These are phyloP conservation scores for Daldinia childiae DNA, from an alignment of 495 filamentous ascomycete genomes.

Conservation along the genomic window DNA sequence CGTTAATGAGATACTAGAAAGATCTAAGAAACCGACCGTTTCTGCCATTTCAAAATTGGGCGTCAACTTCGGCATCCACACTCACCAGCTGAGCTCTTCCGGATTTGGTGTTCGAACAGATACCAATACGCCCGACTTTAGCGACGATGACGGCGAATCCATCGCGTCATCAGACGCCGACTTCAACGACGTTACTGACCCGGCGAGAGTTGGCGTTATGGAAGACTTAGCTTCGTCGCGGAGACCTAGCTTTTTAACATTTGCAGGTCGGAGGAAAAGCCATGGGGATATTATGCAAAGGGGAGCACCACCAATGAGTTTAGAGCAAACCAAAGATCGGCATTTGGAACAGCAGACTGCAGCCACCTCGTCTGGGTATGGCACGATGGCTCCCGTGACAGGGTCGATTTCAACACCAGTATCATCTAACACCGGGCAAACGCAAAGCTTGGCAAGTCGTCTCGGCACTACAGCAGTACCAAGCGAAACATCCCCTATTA, in stretches of 20 bases:
- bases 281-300: conserved; percentile 46
- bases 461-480: not conserved
- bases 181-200: conserved; percentile 46
- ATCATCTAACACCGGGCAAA: not conserved
- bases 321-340: not conserved
- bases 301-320: not conserved
- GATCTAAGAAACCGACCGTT: conserved; percentile 68
- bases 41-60: conserved; percentile 70
- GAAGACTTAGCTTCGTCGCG: conserved; percentile 26
- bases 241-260: conserved; percentile 40
- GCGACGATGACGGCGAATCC: conserved; percentile 57
- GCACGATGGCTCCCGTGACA: conserved; percentile 19
- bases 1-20: conserved; percentile 48
- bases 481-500: conserved; percentile 26
- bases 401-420: not conserved
- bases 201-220: conserved; percentile 41
- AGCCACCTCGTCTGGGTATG: conserved; percentile 31
- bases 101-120: conserved; percentile 65
- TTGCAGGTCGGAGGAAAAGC: conserved; percentile 47
- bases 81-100: conserved; percentile 73
- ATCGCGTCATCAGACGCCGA: conserved; percentile 34
- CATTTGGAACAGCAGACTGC: not conserved
- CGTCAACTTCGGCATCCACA: conserved; percentile 76
- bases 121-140: conserved; percentile 50
- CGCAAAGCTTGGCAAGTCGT: conserved; percentile 16